Evolutionary conservation across 2,329 filamentous ascomycete species (phyloP).

Genomic region (Fusarium sarcochroum): DNA sequence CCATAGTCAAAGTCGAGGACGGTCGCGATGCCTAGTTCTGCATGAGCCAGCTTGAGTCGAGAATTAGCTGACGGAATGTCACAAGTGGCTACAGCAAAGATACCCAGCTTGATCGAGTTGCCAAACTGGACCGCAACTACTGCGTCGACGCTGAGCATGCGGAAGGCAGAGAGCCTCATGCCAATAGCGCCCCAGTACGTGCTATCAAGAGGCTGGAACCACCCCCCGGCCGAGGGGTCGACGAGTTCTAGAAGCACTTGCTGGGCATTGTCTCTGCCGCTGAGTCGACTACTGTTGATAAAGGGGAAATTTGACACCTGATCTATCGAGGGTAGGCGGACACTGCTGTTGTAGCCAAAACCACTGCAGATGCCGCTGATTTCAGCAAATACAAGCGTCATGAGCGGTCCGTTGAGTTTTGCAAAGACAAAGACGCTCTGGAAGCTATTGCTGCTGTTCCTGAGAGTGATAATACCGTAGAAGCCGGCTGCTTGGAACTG

Average conservation of each 20-base stretch:
- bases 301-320: conserved; percentile 41
- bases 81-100: conserved; percentile 52
- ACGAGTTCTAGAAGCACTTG: neutral
- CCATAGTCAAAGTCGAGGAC: conserved; percentile 55
- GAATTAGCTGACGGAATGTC: conserved; percentile 48
- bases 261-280: neutral
- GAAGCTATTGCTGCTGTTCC: conserved; percentile 35
- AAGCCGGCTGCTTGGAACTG: conserved; percentile 57
- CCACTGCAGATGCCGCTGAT: conserved; percentile 55
- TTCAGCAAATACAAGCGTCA: conserved; percentile 55
- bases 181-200: conserved; percentile 57
- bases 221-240: conserved; percentile 30
- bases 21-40: conserved; percentile 56
- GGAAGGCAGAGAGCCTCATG: conserved; percentile 55
- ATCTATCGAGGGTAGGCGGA: conserved; percentile 50
- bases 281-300: conserved; percentile 4
- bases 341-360: conserved; percentile 57
- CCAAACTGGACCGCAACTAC: conserved; percentile 55
- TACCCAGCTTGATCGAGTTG: conserved; percentile 50
- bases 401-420: conserved; percentile 56
- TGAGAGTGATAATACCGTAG: conserved; percentile 50
- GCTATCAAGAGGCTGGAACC: conserved; percentile 51
- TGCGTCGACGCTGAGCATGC: conserved; percentile 55
- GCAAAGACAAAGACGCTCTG: conserved; percentile 56
- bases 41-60: conserved; percentile 50